Base-by-base conservation (phyloP, 1,284 basidiomycete genomes). In the Heliocybe sulcata region DNA sequence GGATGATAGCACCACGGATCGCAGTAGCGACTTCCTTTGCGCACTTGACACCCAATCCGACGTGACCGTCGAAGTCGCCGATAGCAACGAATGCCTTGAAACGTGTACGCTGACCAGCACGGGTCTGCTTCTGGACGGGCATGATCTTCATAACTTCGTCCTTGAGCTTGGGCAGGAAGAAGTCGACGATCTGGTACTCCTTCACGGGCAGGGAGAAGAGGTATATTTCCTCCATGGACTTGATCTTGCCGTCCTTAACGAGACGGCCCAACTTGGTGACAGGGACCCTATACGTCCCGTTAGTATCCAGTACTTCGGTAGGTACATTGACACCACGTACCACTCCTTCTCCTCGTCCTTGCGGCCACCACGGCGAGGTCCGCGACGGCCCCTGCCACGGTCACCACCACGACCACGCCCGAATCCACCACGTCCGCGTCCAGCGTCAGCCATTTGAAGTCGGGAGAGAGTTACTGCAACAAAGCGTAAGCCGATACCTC, bases 51-150 rank as follows among this genome's bases (percentile, higher is more conserved):
- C 96, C 97, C 69, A 99, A 87, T 71, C 96, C 97, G 67, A 99
- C 94, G 75, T 99, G 97, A 58, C 96, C 97, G 70, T 98, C 93
- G 66, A 85, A 92, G 77, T 99, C 97, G 73, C 97, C 97, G 69
- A 99, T 97, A 60, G 97, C 97, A 68, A 99, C 97, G 77, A 98
- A 99, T 35, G 97, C 96, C 83, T 99, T 99, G 87, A 99, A 99
- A 63, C 96, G 91, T 61, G 97, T 99, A 67, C 97, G 93, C 78
- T 99, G 97, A 77, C 97, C 97, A 67, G 97, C 97, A 70, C 94
- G 94, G 60, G 97, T 99, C 78, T 99, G 97, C 80, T 99, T 99
- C 80, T 99, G 97, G 59, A 99, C 97, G 65, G 97, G 97, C 90
- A 94, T 95, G 75, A 99, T 99, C 76, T 96, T 97, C 97, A 99